A percentile compares a stretch with the other conserved stretches of the same genome.
Conservation (phyloP, 2,329 filamentous ascomycete species). For the Erysiphe pulchra region DNA sequence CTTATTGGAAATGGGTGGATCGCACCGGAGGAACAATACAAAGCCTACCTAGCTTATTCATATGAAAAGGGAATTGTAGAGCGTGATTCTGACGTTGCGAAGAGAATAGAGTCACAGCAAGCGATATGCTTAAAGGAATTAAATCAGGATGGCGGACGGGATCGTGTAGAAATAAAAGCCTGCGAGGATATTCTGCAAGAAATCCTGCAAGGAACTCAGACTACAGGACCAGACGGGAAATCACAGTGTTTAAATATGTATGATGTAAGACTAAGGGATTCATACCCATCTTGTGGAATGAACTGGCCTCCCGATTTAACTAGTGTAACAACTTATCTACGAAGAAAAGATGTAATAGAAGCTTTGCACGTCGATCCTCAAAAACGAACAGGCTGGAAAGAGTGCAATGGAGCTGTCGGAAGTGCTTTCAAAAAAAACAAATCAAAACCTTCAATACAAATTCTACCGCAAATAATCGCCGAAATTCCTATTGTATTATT, state of each 20-base stretch:
- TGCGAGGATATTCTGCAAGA: conserved; percentile 59
- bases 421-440: conserved; percentile 41
- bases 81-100: conserved; percentile 35
- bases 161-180: conserved; percentile 36
- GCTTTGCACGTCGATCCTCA: conserved; percentile 64
- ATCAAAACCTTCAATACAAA: conserved; percentile 44
- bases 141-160: conserved; percentile 28
- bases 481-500: conserved; percentile 66
- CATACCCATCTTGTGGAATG: conserved; percentile 73
- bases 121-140: conserved; percentile 37
- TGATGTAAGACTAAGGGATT: conserved; percentile 66
- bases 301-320: conserved; percentile 84
- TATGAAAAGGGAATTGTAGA: conserved; percentile 51
- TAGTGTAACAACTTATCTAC: conserved; percentile 59
- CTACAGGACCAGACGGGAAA: conserved; percentile 24
- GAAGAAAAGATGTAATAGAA: conserved; percentile 46
- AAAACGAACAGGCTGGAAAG: conserved; percentile 71
- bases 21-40: conserved; percentile 70
- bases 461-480: conserved; percentile 56
- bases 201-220: conserved; percentile 40
- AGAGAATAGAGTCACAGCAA: conserved; percentile 41
- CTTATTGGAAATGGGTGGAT: conserved; percentile 98
- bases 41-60: conserved; percentile 58
- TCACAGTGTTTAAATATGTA: conserved; percentile 79
- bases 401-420: conserved; percentile 65